phyloP scores from a whole-genome alignment of 306 rosid species.

The Benincasa hispida region DNA sequence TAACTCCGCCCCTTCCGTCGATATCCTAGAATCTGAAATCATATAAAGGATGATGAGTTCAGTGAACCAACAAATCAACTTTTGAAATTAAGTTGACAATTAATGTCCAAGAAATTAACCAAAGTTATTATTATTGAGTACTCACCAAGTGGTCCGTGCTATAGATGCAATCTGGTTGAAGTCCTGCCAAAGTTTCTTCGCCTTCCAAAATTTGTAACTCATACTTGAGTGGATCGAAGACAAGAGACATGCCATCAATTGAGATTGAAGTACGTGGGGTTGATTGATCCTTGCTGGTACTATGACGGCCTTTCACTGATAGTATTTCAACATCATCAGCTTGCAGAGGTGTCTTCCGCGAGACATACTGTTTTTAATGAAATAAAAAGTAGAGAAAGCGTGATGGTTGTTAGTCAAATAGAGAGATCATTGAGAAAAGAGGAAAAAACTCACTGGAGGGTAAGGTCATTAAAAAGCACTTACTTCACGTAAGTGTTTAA shows the following conservation, averaged over 20 bases:
- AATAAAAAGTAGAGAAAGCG: not conserved
- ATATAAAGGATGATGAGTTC: constrained; percentile 7
- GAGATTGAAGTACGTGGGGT: constrained; percentile 6
- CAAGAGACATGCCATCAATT: constrained; percentile 18
- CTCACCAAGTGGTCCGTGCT: constrained; percentile 58
- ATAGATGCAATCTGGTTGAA: constrained; percentile 41
- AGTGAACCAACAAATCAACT: not conserved
- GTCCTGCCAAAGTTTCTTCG: constrained; percentile 53
- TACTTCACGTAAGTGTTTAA: constrained; percentile 62
- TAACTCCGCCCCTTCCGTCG: constrained; percentile 35
- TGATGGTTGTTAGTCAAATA: not conserved
- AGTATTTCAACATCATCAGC: constrained; percentile 68
- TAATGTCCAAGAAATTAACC: not conserved
- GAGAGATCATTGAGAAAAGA: not conserved
- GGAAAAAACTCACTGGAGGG: not conserved
- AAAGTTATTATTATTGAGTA: not conserved
- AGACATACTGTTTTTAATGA: constrained; percentile 43
- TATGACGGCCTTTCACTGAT: constrained; percentile 32
- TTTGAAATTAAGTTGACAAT: not conserved
- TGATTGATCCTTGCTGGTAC: constrained; percentile 9
- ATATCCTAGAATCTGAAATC: constrained; percentile 72
- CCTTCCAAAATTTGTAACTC: constrained; percentile 53
- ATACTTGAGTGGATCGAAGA: constrained; percentile 39
- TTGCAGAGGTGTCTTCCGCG: constrained; percentile 39
- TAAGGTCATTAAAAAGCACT: constrained; percentile 10